Percentiles rank a stretch among this genome's conserved stretches.
These are phyloP conservation scores for Phaffia australis DNA, from an alignment of 768 basidiomycete genomes.

Conservation along the genomic window DNA sequence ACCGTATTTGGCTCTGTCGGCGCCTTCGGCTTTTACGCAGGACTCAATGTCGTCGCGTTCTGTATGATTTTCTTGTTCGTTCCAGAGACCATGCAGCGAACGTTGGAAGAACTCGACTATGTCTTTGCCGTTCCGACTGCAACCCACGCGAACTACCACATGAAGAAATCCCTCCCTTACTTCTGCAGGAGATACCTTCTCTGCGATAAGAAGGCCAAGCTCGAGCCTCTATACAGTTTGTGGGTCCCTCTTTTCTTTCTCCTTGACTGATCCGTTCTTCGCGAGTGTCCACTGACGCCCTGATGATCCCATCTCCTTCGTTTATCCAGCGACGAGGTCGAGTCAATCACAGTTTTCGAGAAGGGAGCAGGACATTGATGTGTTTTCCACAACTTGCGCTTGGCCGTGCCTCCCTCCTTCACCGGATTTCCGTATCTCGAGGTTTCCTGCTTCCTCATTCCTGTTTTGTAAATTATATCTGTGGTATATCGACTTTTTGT, in stretches of 20 bases:
- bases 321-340: slow-evolving; percentile 31
- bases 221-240: slow-evolving; percentile 47
- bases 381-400: not conserved
- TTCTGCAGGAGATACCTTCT: slow-evolving; percentile 26
- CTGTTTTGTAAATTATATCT: too few relatives aligned
- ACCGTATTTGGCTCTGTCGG: slow-evolving; percentile 57
- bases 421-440: not conserved
- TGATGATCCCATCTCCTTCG: too few relatives aligned
- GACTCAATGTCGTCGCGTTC: slow-evolving; percentile 32
- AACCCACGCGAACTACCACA: slow-evolving; percentile 29
- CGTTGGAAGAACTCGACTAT: slow-evolving; percentile 35
- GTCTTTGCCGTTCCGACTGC: slow-evolving; percentile 35
- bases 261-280: too few relatives aligned
- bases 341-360: slow-evolving; percentile 18
- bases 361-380: slow-evolving; percentile 13
- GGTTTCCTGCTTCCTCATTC: not conserved
- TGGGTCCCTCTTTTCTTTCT: too few relatives aligned
- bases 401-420: slow-evolving; percentile 15
- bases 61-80: slow-evolving; percentile 34
- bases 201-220: slow-evolving; percentile 28
- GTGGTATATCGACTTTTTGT: too few relatives aligned
- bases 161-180: slow-evolving; percentile 27
- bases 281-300: too few relatives aligned
- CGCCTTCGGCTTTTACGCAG: slow-evolving; percentile 53
- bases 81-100: slow-evolving; percentile 33